Percentiles rank a stretch among this genome's conserved stretches.
Evolutionary conservation across 164 flowering plant genomes (phyloP).

Genomic region (Annona squamosa): DNA sequence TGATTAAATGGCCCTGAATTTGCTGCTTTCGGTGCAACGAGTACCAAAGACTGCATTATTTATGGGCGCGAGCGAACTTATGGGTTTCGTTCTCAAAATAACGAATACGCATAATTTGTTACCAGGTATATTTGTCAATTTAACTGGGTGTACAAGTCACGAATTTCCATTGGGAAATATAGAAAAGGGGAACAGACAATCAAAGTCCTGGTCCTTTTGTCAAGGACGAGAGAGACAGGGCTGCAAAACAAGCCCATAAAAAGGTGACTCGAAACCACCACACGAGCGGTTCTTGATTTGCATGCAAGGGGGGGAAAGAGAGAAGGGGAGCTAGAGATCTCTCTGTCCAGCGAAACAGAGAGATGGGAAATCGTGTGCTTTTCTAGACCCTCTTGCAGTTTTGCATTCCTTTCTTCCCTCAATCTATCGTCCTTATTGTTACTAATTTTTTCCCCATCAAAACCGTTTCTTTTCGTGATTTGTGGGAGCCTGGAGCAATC

Average conservation of each 20-base stretch:
- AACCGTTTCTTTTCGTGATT: background rate
- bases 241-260: conserved; percentile 10
- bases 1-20: too few species aligned
- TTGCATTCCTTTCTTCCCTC: background rate
- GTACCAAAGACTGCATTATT: too few species aligned
- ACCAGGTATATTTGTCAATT: background rate
- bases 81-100: too few species aligned
- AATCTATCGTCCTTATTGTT: too few species aligned
- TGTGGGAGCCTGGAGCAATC: background rate
- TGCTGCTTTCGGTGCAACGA: too few species aligned
- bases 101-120: too few species aligned
- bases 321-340: conserved; percentile 11
- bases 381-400: conserved; percentile 6
- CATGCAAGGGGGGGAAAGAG: conserved; percentile 23
- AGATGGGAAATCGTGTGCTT: conserved; percentile 18
- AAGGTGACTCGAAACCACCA: conserved; percentile 22
- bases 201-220: conserved; percentile 27
- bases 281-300: conserved; percentile 62
- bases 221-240: conserved; percentile 24
- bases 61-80: too few species aligned
- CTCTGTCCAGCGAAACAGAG: conserved; percentile 11
- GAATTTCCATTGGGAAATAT: conserved; percentile 11
- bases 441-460: background rate
- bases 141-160: background rate
- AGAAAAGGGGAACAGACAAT: conserved; percentile 25